These are phyloP conservation scores for Aaosphaeria arxii DNA, from an alignment of 2,329 filamentous ascomycete genomes.

Conservation along the genomic window DNA sequence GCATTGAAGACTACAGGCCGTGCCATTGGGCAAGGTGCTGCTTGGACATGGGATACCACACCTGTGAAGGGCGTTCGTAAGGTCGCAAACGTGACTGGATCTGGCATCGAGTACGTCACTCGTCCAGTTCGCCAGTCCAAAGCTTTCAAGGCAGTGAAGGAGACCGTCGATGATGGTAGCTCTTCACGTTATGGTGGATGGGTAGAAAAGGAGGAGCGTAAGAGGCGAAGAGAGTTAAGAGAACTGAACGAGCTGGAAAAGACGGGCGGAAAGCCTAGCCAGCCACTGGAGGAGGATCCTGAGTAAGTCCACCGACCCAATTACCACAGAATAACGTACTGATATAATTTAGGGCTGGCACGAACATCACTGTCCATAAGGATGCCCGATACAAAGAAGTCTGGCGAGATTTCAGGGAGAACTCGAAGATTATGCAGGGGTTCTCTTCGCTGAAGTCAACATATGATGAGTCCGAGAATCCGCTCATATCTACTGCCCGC, in stretches of 20 bases:
- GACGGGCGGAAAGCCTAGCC: slow-evolving; percentile 41
- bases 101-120: slow-evolving; percentile 90
- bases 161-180: slow-evolving; percentile 95
- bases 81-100: slow-evolving; percentile 80
- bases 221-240: slow-evolving; percentile 70
- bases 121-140: slow-evolving; percentile 91
- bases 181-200: slow-evolving; percentile 95
- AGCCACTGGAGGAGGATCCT: slow-evolving; percentile 73
- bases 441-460: slow-evolving; percentile 81
- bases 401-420: slow-evolving; percentile 94
- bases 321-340: neutral
- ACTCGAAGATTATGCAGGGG: slow-evolving; percentile 81
- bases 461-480: slow-evolving; percentile 97
- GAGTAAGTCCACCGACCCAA: slow-evolving; percentile 59
- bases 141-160: slow-evolving; percentile 87
- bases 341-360: slow-evolving; percentile 67
- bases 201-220: slow-evolving; percentile 93
- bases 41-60: slow-evolving; percentile 95
- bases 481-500: slow-evolving; percentile 85
- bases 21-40: slow-evolving; percentile 83
- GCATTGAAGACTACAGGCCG: slow-evolving; percentile 83
- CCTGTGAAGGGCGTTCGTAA: slow-evolving; percentile 89
- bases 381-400: slow-evolving; percentile 97
- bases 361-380: slow-evolving; percentile 93
- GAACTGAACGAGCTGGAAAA: slow-evolving; percentile 59